These are phyloP conservation scores for Rachicladosporium sp. DNA, from an alignment of 2,329 filamentous ascomycete species.

Conservation along the genomic window DNA sequence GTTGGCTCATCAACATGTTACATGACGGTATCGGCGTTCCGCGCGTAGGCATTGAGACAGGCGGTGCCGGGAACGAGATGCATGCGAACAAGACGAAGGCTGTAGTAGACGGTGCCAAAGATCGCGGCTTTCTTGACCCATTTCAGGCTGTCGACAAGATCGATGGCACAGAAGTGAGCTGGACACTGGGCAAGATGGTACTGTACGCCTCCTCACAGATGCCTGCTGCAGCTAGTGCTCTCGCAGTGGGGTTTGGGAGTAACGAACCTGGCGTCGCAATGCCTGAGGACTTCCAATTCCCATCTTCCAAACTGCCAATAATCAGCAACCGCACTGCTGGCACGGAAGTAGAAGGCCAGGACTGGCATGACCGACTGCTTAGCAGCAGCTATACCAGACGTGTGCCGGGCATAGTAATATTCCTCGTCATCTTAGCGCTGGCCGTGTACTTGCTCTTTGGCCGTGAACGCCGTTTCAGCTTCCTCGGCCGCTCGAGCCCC, in stretches of 20 bases:
- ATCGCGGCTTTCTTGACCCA: conserved; percentile 65
- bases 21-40: conserved; percentile 94
- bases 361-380: conserved; percentile 51
- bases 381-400: conserved; percentile 51
- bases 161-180: conserved; percentile 81
- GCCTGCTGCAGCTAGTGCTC: conserved; percentile 42
- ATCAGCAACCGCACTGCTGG: conserved; percentile 31
- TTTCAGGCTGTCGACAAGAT: conserved; percentile 94
- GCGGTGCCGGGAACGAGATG: conserved; percentile 40
- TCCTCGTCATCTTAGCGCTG: conserved; percentile 59
- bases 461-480: conserved; percentile 53
- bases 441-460: conserved; percentile 65
- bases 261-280: conserved; percentile 49
- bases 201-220: conserved; percentile 88
- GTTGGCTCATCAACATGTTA: conserved; percentile 92
- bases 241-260: conserved; percentile 86
- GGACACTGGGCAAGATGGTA: conserved; percentile 94
- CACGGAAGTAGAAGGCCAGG: conserved; percentile 30
- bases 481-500: conserved; percentile 28
- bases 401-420: conserved; percentile 62
- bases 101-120: conserved; percentile 54
- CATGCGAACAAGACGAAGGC: conserved; percentile 61
- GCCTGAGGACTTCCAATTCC: conserved; percentile 65
- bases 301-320: conserved; percentile 38
- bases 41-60: conserved; percentile 55